Evolutionary conservation across 2,329 filamentous ascomycete species (phyloP).

Genomic region (Fusarium sp.): DNA sequence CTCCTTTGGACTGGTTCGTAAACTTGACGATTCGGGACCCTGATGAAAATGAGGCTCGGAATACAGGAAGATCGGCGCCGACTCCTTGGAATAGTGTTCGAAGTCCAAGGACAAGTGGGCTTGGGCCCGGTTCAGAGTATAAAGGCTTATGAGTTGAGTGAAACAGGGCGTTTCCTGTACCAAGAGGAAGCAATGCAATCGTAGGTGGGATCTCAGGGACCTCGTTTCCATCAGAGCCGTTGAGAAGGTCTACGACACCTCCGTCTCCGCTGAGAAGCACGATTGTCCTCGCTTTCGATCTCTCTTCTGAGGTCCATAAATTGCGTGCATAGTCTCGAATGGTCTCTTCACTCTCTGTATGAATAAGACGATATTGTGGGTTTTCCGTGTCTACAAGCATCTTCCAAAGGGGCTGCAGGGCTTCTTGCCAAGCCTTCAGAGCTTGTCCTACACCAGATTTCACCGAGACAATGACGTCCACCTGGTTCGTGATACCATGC

Average conservation of each 20-base stretch:
- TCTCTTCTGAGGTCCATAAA: constrained; percentile 51
- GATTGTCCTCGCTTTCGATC: constrained; percentile 62
- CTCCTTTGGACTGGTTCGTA: constrained; percentile 28
- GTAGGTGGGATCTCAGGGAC: constrained; percentile 51
- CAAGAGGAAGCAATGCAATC: constrained; percentile 69
- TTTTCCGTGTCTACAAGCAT: constrained; percentile 49
- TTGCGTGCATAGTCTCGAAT: constrained; percentile 71
- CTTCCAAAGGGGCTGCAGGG: constrained; percentile 67
- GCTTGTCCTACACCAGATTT: constrained; percentile 73
- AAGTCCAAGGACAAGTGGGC: constrained; percentile 62
- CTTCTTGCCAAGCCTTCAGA: constrained; percentile 63
- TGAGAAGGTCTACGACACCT: constrained; percentile 84
- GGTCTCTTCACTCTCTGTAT: constrained; percentile 72
- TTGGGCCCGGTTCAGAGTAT: constrained; percentile 56
- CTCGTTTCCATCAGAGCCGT: constrained; percentile 60
- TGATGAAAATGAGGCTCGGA: constrained; percentile 70
- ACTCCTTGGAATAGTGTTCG: constrained; percentile 70
- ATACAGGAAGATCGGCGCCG: constrained; percentile 68
- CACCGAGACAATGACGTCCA: constrained; percentile 77
- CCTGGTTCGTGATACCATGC: constrained; percentile 39
- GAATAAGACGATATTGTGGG: constrained; percentile 56
- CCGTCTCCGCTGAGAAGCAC: constrained; percentile 90
- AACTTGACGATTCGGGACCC: constrained; percentile 64
- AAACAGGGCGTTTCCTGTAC: constrained; percentile 74
- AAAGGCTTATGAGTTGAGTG: constrained; percentile 71